Evolutionary conservation across 495 filamentous ascomycete species (phyloP).

Genomic region (Tuber magnatum): DNA sequence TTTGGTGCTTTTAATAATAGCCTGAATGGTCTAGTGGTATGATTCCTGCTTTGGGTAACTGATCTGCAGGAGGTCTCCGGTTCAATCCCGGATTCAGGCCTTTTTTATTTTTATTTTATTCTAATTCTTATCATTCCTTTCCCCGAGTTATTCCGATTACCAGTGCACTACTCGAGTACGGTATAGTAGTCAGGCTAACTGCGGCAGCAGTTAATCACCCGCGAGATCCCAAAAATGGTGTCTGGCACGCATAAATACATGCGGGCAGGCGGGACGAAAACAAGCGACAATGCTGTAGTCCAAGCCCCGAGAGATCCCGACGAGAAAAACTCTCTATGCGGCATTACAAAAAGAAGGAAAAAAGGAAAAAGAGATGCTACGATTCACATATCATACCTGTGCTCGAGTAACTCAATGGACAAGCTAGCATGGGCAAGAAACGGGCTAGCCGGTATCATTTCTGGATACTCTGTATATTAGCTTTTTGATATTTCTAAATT

Average conservation of each 20-base stretch:
- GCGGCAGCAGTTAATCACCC: no score
- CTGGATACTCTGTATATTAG: background rate
- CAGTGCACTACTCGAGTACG: no score
- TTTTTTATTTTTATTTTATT: background rate
- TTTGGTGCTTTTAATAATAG: background rate
- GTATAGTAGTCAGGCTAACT: no score
- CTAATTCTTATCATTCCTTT: background rate
- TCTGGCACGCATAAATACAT: background rate
- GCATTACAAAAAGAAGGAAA: background rate
- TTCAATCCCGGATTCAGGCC: slow-evolving; percentile 28
- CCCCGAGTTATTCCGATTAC: background rate
- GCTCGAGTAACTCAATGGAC: background rate
- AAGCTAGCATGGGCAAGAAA: background rate
- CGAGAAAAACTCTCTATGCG: background rate
- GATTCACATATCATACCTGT: no score
- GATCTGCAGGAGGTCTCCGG: slow-evolving; percentile 27
- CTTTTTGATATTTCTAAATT: background rate
- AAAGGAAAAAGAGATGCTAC: no score
- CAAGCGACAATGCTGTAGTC: background rate
- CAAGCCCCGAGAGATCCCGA: background rate
- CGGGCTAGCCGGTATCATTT: background rate
- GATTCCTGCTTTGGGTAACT: slow-evolving; percentile 27
- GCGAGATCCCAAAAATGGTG: no score
- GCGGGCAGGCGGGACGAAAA: background rate
- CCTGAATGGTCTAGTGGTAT: slow-evolving; percentile 23